Evolutionary conservation across 2,329 filamentous ascomycete species (phyloP), one percentile per base, ranked within the genome.

Genomic region (Penicillium sp.): DNA sequence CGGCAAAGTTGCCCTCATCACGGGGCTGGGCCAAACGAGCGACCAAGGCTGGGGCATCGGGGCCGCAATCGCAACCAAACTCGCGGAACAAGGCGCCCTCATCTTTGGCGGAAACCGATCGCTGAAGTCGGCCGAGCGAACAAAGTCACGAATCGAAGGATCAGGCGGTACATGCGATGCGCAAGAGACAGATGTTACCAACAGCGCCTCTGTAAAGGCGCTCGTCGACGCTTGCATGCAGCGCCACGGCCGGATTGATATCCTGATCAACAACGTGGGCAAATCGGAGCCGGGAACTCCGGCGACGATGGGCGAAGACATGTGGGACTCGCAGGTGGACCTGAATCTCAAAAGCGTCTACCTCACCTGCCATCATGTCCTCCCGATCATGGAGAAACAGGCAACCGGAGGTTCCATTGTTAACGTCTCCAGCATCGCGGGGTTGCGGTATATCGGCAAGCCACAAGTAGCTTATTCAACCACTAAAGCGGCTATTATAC

Each of bases 231-330:
- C 80, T 0, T 87, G 85, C 51, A 69, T 86, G 19, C 70, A 76
- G 0, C 82, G 81, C 46, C 81, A 87, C 63, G 84, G 84, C 11
- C 79, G 83, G 7, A 83, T 88, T 56, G 86, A 89, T 64, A 84
- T 88, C 23, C 74, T 89, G 0, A 71, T 89, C 19, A 87, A 87
- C 64, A 88, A 88, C 56, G 86, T 88, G 2, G 87, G 86, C 3
- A 81, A 81, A 56, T 85, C 82, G 0, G 84, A 88, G 63, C 81
- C 80, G 0, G 85, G 85, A 0, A 78, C 78, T 30, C 81, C 85
- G 0, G 84, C 80, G 0, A 73, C 71, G 0, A 82, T 87, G 76
- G 50, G 58, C 0, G 84, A 87, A 56, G 76, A 78, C 0, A 68
- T 76, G 0, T 87, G 84, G 85, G 81, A 86, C 65, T 62, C 73